These are phyloP conservation scores for Fusarium equiseti DNA, from an alignment of 2,329 filamentous ascomycete genomes.

Conservation along the genomic window DNA sequence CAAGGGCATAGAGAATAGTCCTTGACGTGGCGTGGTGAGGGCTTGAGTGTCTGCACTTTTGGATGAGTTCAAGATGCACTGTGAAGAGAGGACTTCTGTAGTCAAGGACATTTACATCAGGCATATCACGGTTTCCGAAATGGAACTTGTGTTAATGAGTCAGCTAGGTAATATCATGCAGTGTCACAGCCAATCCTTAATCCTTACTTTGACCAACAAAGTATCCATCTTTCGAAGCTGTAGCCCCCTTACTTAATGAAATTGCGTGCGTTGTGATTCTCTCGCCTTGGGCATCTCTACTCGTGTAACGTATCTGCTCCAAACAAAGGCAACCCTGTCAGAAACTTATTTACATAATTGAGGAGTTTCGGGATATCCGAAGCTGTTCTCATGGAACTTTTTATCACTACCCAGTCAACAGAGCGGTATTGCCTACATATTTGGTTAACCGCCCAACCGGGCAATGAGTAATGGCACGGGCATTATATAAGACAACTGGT, in stretches of 20 bases:
- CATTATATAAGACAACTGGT: neutral
- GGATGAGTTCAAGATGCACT: neutral
- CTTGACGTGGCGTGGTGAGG: slow-evolving; percentile 6
- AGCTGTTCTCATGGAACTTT: neutral
- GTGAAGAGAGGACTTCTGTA: slow-evolving; percentile 4
- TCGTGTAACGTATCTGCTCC: neutral
- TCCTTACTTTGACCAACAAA: neutral
- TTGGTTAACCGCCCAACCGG: slow-evolving; percentile 6
- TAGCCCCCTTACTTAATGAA: neutral
- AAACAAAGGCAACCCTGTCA: neutral
- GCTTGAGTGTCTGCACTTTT: slow-evolving; percentile 4
- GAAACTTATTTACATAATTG: neutral
- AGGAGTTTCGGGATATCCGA: neutral
- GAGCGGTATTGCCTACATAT: neutral
- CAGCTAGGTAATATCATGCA: neutral
- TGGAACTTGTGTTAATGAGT: slow-evolving; percentile 8
- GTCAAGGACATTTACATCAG: neutral
- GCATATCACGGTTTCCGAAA: neutral
- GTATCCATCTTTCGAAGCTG: neutral
- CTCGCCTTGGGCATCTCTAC: neutral
- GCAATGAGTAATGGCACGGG: slow-evolving; percentile 15
- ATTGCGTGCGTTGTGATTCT: neutral
- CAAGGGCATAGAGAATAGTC: neutral
- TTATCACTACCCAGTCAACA: neutral
- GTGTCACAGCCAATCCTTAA: neutral